Evolutionary conservation across 106 monocot genomes (phyloP), one percentile per base, ranked within the genome.

Genomic region (Platanthera zijinensis): DNA sequence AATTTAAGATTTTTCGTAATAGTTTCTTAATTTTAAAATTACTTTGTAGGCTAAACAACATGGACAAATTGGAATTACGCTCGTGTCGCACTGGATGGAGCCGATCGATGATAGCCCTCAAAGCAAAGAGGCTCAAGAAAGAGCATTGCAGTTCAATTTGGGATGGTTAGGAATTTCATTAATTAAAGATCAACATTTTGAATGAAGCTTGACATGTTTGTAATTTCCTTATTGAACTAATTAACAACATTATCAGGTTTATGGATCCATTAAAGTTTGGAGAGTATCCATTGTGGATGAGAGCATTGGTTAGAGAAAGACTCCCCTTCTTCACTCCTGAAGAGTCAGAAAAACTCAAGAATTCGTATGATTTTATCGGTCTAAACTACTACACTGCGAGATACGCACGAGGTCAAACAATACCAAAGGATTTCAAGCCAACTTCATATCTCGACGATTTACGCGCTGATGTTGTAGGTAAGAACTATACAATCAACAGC

Each of bases 351-450:
- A 80, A 87, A 83, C 18, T 92, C 22, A 85, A 80, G 63, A 87
- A 83, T 53, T 83, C 89, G 5, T 87, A 85, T 45, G 89, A 89
- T 57, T 92, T 92, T 75, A 30, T 92, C 56, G 92, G 92, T 6
- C 52, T 92, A 6, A 92, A 92, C 51, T 92, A 89, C 69, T 92
- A 92, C 76, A 80, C 87, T 0, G 19, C 87, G 50, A 69, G 77
- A 13, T 92, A 87, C 53, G 89, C 78, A 3, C 11, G 13, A 19
- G 54, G 49, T 30, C n/a, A 77, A 45, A 70, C 72, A 32, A 15
- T 48, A 6, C 74, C 73, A 0, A 74, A 81, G 7, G 8, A 13
- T 3, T 7, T 74, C 53, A 53, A 53, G 53, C 53, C 53, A 14
- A 8, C 12, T 53, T 53, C 53, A 10, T 53, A 10, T 14, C 6